phyloP scores from a whole-genome alignment of 768 basidiomycete genomes.

The Candolleomyces efflorescens region DNA sequence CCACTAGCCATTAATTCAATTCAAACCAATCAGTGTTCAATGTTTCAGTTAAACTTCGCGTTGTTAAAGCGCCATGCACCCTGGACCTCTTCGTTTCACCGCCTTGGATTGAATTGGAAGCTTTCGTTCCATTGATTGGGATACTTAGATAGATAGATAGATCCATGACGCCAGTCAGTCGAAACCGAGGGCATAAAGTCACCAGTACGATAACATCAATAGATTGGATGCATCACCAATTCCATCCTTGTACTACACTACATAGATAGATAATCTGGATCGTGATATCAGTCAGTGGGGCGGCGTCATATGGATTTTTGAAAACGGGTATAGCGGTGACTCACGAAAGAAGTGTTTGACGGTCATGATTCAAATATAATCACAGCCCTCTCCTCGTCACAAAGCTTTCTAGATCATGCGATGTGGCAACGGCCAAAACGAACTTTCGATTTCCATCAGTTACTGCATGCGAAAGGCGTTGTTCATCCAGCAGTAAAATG shows the following conservation, averaged over 20 bases:
- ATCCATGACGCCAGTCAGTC: no score
- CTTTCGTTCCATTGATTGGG: no score
- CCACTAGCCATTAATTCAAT: not conserved
- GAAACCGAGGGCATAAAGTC: no score
- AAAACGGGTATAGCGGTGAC: not conserved
- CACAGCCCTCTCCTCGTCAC: constrained; percentile 45
- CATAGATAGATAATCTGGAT: not conserved
- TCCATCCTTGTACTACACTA: not conserved
- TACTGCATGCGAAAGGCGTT: constrained; percentile 48
- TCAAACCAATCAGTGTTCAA: not conserved
- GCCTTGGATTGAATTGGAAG: no score
- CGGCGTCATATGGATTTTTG: not conserved
- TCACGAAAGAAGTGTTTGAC: no score
- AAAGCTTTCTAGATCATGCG: constrained; percentile 68
- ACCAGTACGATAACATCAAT: not conserved
- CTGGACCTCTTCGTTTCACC: no score
- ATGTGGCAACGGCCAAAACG: constrained; percentile 75
- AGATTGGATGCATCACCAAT: no score
- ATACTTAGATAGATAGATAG: no score
- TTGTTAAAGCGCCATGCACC: no score
- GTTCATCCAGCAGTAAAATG: not conserved
- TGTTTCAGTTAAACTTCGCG: not conserved
- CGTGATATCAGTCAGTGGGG: not conserved
- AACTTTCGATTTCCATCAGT: constrained; percentile 82
- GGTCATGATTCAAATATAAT: constrained; percentile 5